Evolutionary conservation across 2,329 filamentous ascomycete genomes (phyloP).

Genomic region (Colletotrichum chrysophilum): DNA sequence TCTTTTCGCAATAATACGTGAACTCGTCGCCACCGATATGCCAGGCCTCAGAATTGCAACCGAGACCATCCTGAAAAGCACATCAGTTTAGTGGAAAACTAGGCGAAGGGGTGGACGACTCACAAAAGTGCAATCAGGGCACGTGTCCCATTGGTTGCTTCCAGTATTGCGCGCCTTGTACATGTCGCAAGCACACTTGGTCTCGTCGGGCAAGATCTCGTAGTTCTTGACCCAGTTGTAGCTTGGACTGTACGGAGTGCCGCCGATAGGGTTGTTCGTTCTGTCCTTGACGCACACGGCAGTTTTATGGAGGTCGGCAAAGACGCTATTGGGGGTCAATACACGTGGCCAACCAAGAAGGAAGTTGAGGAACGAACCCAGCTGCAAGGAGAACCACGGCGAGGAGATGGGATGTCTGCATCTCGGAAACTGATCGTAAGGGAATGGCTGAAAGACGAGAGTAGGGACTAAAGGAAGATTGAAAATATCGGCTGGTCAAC

Average conservation of each 20-base stretch:
- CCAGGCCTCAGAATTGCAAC: conserved; percentile 12
- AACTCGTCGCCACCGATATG: conserved; percentile 23
- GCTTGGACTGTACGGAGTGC: conserved; percentile 6
- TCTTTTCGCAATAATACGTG: conserved; percentile 21
- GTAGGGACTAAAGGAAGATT: neutral
- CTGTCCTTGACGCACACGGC: neutral
- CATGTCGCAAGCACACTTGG: conserved; percentile 19
- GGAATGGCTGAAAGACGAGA: neutral
- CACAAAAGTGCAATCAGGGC: conserved; percentile 20
- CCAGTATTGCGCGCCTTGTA: conserved; percentile 23
- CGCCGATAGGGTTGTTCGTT: neutral
- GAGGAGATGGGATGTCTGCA: neutral
- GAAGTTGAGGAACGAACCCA: neutral
- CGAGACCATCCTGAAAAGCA: neutral
- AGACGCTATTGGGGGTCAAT: neutral
- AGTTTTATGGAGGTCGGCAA: neutral
- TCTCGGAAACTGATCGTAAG: neutral
- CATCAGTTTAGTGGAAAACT: fast-evolving
- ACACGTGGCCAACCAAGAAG: neutral
- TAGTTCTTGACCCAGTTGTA: conserved; percentile 14
- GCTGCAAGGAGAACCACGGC: neutral
- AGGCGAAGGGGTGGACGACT: fast-evolving
- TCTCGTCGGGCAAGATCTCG: conserved; percentile 15
- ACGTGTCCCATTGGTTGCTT: conserved; percentile 23
- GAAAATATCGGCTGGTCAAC: neutral